These are phyloP conservation scores for Poa annua DNA, from an alignment of 176 grass and related monocot species.

Conservation along the genomic window DNA sequence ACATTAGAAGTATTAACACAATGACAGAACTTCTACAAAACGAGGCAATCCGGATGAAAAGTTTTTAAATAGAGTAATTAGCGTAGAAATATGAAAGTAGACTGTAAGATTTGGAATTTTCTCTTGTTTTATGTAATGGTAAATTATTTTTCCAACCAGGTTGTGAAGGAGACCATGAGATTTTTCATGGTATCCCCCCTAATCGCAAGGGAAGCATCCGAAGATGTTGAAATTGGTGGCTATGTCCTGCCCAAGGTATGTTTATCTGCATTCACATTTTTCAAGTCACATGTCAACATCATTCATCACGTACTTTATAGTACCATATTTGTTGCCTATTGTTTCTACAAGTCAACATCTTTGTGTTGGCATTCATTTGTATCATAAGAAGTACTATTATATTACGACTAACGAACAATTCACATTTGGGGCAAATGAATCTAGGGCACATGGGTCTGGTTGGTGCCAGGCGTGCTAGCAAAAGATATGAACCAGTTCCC, in stretches of 20 bases:
- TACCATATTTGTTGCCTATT: not conserved
- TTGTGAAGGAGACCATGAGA: conserved; percentile 69
- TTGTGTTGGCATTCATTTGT: not conserved
- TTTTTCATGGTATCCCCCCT: conserved; percentile 58
- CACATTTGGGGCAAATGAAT: not conserved
- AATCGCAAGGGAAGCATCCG: conserved; percentile 54
- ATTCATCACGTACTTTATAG: not conserved
- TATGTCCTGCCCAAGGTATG: conserved; percentile 63
- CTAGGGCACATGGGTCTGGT: conserved; percentile 75
- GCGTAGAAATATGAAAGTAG: too few relatives aligned
- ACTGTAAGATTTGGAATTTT: too few relatives aligned
- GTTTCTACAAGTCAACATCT: not conserved
- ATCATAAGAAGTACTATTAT: not conserved
- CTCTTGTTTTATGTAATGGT: not conserved
- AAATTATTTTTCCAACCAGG: conserved; percentile 25
- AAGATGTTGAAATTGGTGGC: conserved; percentile 56
- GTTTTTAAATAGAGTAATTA: too few relatives aligned
- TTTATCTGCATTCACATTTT: not conserved
- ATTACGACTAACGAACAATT: not conserved
- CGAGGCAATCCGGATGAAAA: too few relatives aligned
- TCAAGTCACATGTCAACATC: not conserved
- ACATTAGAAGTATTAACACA: too few relatives aligned
- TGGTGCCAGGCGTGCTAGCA: conserved; percentile 57
- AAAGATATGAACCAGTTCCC: conserved; percentile 62
- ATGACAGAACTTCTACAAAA: too few relatives aligned